These are phyloP conservation scores for Mycena vitilis DNA, from an alignment of 768 basidiomycete genomes.

Conservation along the genomic window DNA sequence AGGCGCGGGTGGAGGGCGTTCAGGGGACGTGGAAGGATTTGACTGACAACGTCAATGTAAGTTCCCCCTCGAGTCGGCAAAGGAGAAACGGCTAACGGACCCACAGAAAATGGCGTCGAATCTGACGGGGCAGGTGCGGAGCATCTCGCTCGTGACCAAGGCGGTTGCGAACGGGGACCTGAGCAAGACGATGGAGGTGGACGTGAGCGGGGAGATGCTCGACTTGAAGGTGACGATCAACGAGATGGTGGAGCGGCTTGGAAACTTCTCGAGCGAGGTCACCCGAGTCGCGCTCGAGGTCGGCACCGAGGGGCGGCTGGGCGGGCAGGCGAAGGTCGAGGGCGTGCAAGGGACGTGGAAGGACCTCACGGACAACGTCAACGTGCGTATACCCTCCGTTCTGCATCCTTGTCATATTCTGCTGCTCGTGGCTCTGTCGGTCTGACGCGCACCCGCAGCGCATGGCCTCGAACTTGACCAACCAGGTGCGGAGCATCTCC, in stretches of 20 bases:
- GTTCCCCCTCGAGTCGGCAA: slow-evolving; percentile 27
- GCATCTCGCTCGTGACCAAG: slow-evolving; percentile 35
- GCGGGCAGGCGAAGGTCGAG: slow-evolving; percentile 34
- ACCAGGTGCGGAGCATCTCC: slow-evolving; percentile 31
- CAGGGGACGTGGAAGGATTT: slow-evolving; percentile 90
- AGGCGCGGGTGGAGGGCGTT: slow-evolving; percentile 89
- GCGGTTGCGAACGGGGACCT: slow-evolving; percentile 34
- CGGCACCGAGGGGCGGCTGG: slow-evolving; percentile 34
- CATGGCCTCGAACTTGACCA: slow-evolving; percentile 61
- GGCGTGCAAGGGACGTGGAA: slow-evolving; percentile 37
- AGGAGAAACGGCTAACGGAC: slow-evolving; percentile 39
- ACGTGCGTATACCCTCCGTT: slow-evolving; percentile 47
- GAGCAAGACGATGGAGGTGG: slow-evolving; percentile 33
- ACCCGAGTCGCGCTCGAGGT: slow-evolving; percentile 36
- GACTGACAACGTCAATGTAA: slow-evolving; percentile 72
- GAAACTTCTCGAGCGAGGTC: slow-evolving; percentile 33
- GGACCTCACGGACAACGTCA: slow-evolving; percentile 36
- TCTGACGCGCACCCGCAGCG: slow-evolving; percentile 34
- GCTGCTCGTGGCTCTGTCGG: slow-evolving; percentile 25
- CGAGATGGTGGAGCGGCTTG: slow-evolving; percentile 31
- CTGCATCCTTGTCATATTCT: background rate
- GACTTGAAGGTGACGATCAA: slow-evolving; percentile 36
- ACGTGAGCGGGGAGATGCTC: slow-evolving; percentile 34
- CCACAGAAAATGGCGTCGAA: slow-evolving; percentile 83
- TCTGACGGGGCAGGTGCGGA: slow-evolving; percentile 33